Conservation (phyloP, 2,329 filamentous ascomycete genomes). For the Lasiodiplodia sp. region DNA sequence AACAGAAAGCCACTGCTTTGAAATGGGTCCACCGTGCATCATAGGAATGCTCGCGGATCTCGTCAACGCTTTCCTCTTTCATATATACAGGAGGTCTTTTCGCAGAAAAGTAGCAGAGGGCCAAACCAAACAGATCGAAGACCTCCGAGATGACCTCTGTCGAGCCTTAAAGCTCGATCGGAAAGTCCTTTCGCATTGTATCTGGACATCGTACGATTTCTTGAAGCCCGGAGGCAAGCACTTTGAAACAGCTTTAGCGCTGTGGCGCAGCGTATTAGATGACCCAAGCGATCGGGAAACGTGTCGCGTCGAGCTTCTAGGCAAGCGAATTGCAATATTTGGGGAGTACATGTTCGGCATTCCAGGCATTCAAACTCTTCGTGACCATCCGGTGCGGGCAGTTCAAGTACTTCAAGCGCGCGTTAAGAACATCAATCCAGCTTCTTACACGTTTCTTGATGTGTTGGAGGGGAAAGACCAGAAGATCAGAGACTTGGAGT, state of each 20-base stretch:
- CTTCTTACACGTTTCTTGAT: background rate
- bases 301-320: background rate
- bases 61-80: background rate
- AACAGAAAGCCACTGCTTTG: background rate
- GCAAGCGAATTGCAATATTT: background rate
- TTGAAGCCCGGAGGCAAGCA: background rate
- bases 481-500: background rate
- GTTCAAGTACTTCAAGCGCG: background rate
- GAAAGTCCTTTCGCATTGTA: background rate
- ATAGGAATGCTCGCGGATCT: background rate
- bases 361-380: background rate
- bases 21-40: background rate
- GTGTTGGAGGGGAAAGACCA: background rate
- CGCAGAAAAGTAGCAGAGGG: background rate
- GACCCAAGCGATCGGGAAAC: background rate
- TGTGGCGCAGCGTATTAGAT: background rate
- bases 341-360: background rate
- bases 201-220: background rate
- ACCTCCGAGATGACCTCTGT: background rate
- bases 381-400: background rate
- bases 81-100: background rate
- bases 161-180: background rate
- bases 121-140: background rate
- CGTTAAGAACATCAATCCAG: background rate
- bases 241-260: background rate